Base-by-base conservation (phyloP, 148 eudicot species). In the Chenopodium berlandieri region DNA sequence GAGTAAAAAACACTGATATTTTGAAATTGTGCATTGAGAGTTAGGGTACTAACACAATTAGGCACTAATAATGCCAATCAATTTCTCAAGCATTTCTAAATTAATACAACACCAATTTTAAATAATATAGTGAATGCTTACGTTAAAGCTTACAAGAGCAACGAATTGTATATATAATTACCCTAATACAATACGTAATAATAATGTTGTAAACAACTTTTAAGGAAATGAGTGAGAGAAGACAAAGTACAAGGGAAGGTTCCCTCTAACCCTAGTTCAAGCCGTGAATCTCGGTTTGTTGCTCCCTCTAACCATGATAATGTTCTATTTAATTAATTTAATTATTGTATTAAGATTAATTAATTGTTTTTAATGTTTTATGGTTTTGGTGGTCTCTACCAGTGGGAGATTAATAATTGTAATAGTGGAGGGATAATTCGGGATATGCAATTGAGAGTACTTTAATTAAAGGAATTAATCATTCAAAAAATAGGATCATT, bases 271-370 rank as follows among this genome's bases (percentile, higher is more conserved):
- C 89, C 81, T 75, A n/a, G 22, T 73, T 80, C 62, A 65, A 70
- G 86, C 84, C 84, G 77, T 84, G 79, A 83, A 80, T 75, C 80
- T 71, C 86, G 83, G 78, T 72, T 72, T 83, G 58, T 66, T 85
- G 87, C 80, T 79, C 68, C 64, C 68, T 64, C 80, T 34, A 46
- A 9, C 19, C 9, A 58, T 50, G 62, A 52, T 54, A 13, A 50
- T n/a, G 31, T 30, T 23, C 17, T 50, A 37, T 74, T 74, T 74
- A 37, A 68, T 70, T 68, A 68, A 30, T 30, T 66, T 69, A 69
- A 5, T 69, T 4, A 32, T 69, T 72, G 34, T 4, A 20, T 20
- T 62, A 20, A 62, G 25, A 62, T 19, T 40, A 40, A 2, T 72
- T 72, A 40, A 9, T 46, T 22, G 14, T 37, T 37, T 5, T 37